These are phyloP conservation scores for Rosa persica DNA, from an alignment of 306 rosid species.

Conservation along the genomic window DNA sequence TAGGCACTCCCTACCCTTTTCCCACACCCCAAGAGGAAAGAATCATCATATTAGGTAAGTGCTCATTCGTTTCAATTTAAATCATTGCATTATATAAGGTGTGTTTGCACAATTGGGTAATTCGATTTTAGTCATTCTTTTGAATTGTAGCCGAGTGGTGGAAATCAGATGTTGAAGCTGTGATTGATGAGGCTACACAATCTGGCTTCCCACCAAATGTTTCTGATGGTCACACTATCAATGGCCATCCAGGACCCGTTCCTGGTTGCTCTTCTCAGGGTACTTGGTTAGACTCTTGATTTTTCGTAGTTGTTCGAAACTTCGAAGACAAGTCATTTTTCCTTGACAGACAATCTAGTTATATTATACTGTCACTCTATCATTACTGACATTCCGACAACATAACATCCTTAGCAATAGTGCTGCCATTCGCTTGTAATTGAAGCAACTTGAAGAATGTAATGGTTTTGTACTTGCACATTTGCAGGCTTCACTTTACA, in stretches of 20 bases:
- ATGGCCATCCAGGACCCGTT: constrained; percentile 60
- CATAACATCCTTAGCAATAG: neutral
- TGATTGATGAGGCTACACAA: constrained; percentile 42
- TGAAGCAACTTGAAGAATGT: neutral
- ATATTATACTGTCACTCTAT: neutral
- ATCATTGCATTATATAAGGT: neutral
- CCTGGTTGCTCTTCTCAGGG: constrained; percentile 56
- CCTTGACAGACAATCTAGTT: neutral
- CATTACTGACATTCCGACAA: neutral
- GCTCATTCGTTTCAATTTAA: neutral
- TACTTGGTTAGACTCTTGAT: too few species aligned
- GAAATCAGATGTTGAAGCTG: constrained; percentile 76
- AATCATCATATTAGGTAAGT: constrained; percentile 51
- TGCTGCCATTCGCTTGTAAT: neutral
- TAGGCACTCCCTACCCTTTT: constrained; percentile 63
- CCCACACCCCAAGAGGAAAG: constrained; percentile 59
- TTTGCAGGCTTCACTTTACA: constrained; percentile 59
- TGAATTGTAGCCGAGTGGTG: constrained; percentile 66
- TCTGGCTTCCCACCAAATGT: constrained; percentile 64
- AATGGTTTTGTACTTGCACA: constrained; percentile 17
- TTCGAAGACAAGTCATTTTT: neutral
- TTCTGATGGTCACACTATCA: constrained; percentile 72
- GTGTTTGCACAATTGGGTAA: neutral
- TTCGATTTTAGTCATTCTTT: neutral
- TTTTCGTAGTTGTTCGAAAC: neutral